These are phyloP conservation scores for Diaporthe caulivora DNA, from an alignment of 2,329 filamentous ascomycete genomes.

Conservation along the genomic window DNA sequence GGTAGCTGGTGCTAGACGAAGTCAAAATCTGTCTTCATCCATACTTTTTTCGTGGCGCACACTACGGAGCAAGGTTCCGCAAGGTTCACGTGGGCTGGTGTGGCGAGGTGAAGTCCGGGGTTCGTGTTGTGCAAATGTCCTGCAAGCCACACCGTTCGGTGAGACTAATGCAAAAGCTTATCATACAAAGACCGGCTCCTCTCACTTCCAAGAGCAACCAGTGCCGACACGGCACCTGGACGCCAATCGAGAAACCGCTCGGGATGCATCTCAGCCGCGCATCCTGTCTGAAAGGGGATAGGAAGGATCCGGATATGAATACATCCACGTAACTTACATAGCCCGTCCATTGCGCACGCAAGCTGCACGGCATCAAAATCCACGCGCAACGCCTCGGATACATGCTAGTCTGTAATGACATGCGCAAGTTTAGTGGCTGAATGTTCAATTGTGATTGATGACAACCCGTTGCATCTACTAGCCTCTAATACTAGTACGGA, in stretches of 20 bases:
- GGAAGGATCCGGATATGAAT: constrained; percentile 4
- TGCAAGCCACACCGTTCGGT: constrained; percentile 36
- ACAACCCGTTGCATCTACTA: background rate
- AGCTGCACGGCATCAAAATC: background rate
- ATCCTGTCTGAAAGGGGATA: background rate
- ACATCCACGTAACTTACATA: background rate
- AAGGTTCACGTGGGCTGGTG: constrained; percentile 10
- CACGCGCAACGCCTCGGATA: background rate
- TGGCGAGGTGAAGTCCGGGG: background rate
- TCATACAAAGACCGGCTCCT: background rate
- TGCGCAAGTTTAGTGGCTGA: background rate
- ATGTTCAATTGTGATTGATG: background rate
- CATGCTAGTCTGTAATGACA: background rate
- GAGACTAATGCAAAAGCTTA: constrained; percentile 17
- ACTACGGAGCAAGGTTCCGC: background rate
- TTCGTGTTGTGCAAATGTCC: constrained; percentile 27
- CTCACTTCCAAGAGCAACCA: background rate
- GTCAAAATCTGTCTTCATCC: background rate
- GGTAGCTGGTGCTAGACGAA: background rate
- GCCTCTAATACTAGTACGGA: no score
- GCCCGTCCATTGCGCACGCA: background rate
- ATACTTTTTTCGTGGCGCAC: background rate
- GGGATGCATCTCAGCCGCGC: constrained; percentile 13
- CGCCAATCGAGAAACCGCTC: background rate
- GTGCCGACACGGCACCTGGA: constrained; percentile 14